Base-by-base conservation (phyloP, 257 asterid genomes). In the Nicotiana obtusifolia region DNA sequence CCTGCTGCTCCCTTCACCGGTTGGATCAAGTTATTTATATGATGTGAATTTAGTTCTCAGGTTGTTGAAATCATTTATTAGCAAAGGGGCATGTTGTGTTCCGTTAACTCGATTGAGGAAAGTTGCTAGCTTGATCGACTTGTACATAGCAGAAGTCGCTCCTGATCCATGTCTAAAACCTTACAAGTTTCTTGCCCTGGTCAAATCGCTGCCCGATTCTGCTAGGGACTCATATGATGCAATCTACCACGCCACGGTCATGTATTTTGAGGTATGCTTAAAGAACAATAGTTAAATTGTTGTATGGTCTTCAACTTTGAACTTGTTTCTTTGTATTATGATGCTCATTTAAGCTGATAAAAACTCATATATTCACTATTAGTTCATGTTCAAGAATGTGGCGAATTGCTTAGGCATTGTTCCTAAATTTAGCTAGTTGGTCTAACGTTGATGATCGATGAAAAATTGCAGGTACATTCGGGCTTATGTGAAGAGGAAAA, bases 131-230 rank as follows among this genome's bases (percentile, higher is more conserved):
- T 82, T 91, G 89, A 85, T 92, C 85, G 98, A 95, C 81, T 87
- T 87, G 28, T 95, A 89, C 84, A 84, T 93, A 22, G 90, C 91
- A 26, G 98, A 95, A 88, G 97, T 92, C 14, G 97, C 98, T 4
- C 98, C 98, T 0, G 98, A 95, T 84, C 97, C 95, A 54, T 44
- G 86, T 84, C 84, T 92, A 80, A 91, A 86, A 84, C 92, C 94
- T 0, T 84, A 90, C 0, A 93, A 92, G 87, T 92, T 95, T 84
- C 87, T 91, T 89, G 84, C 89, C 26, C 83, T 92, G 19, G 83
- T 93, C 83, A 82, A 13, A 49, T 90, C 93, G 37, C 80, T 93
- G 28, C 97, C 99, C 0, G 93, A 88, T 53, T 89, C 93, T 33
- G 92, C 98, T 76, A 87, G 99, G 84, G 90, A 88, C 67, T 88